These are phyloP conservation scores for Epichloe coenophiala DNA, from an alignment of 2,329 filamentous ascomycete species.

Conservation along the genomic window DNA sequence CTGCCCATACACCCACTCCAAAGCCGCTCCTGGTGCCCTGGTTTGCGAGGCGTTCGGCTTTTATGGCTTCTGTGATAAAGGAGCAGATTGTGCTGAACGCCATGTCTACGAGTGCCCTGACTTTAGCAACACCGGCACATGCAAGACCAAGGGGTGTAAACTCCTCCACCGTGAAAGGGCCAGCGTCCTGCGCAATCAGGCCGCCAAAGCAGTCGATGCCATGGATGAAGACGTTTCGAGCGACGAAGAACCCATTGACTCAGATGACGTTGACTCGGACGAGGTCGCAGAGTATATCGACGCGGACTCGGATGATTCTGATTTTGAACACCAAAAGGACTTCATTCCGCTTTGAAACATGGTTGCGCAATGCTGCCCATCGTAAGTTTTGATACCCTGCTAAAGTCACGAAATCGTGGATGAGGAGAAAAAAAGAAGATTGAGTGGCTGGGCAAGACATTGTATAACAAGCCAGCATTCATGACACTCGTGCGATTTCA, in stretches of 20 bases:
- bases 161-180: slow-evolving; percentile 80
- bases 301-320: slow-evolving; percentile 38
- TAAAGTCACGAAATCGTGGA: background rate
- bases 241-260: slow-evolving; percentile 59
- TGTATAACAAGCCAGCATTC: background rate
- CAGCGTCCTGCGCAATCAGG: slow-evolving; percentile 60
- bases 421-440: background rate
- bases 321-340: slow-evolving; percentile 45
- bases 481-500: background rate
- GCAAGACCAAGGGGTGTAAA: slow-evolving; percentile 69
- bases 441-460: background rate
- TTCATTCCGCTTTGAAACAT: slow-evolving; percentile 34
- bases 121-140: slow-evolving; percentile 81
- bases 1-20: slow-evolving; percentile 79
- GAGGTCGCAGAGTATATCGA: slow-evolving; percentile 53
- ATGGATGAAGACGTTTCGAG: slow-evolving; percentile 57
- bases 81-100: slow-evolving; percentile 60
- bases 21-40: slow-evolving; percentile 59
- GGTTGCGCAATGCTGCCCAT: background rate
- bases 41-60: slow-evolving; percentile 78
- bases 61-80: slow-evolving; percentile 80
- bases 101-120: slow-evolving; percentile 92
- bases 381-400: slow-evolving; percentile 1
- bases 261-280: slow-evolving; percentile 70
- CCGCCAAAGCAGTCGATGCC: slow-evolving; percentile 36